Evolutionary conservation across 2,329 filamentous ascomycete species (phyloP).

Genomic region (Monosporascus sp.): DNA sequence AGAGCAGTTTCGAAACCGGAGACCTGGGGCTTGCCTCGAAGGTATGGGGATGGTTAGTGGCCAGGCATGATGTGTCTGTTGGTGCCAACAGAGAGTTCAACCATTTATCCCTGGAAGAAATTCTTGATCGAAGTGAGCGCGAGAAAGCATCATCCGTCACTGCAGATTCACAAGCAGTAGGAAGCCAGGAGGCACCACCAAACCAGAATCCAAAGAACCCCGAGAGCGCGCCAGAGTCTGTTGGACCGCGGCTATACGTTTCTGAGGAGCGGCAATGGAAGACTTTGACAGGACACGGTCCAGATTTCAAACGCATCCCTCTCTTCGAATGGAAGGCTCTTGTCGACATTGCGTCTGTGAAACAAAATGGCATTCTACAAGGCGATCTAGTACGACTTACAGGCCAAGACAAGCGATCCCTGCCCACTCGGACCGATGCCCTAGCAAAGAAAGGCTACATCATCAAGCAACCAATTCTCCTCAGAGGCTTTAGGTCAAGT

Average conservation of each 20-base stretch:
- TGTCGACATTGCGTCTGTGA: slow-evolving; percentile 51
- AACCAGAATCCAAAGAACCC: background rate
- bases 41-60: slow-evolving; percentile 36
- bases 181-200: slow-evolving; percentile 2
- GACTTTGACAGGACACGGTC: slow-evolving; percentile 52
- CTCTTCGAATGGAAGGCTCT: slow-evolving; percentile 55
- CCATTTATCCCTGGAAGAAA: slow-evolving; percentile 33
- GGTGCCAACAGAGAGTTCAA: slow-evolving; percentile 31
- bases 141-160: slow-evolving; percentile 4
- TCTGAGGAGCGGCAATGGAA: slow-evolving; percentile 55
- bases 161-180: background rate
- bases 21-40: slow-evolving; percentile 33
- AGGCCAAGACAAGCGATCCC: slow-evolving; percentile 58
- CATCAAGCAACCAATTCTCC: slow-evolving; percentile 53
- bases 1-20: slow-evolving; percentile 3
- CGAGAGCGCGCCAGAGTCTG: background rate
- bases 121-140: slow-evolving; percentile 32
- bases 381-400: slow-evolving; percentile 53
- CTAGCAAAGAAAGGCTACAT: slow-evolving; percentile 58
- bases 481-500: slow-evolving; percentile 56
- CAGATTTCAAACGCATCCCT: slow-evolving; percentile 54
- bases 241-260: slow-evolving; percentile 36
- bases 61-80: slow-evolving; percentile 35
- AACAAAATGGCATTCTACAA: slow-evolving; percentile 52
- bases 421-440: slow-evolving; percentile 56